These are phyloP conservation scores for Umbelopsis sp. DNA, from an alignment of 371 early-diverging fungal genomes.

Conservation along the genomic window DNA sequence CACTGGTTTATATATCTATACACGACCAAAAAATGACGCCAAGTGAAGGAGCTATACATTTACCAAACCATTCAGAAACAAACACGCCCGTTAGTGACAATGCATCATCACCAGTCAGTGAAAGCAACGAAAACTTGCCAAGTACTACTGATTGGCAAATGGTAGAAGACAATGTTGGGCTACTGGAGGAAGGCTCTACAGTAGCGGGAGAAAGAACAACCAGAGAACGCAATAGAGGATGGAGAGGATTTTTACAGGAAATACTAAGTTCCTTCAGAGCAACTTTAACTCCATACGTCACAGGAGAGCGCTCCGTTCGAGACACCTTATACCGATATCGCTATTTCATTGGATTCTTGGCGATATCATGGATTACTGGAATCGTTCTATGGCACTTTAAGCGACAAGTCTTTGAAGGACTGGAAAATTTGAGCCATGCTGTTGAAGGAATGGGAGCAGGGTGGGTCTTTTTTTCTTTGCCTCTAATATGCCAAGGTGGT, in stretches of 20 bases:
- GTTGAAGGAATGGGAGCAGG: constrained; percentile 39
- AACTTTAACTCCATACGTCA: constrained; percentile 1
- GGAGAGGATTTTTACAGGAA: background rate
- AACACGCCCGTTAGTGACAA: background rate
- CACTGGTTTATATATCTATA: background rate
- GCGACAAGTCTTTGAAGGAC: constrained; percentile 32
- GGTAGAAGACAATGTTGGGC: constrained; percentile 3
- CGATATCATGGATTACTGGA: constrained; percentile 24
- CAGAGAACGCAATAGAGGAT: background rate
- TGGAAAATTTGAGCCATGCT: constrained; percentile 39
- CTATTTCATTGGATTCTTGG: constrained; percentile 20
- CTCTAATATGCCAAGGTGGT: background rate
- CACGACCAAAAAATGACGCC: background rate
- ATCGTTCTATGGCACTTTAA: constrained; percentile 35
- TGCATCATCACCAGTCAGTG: background rate
- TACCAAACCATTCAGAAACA: background rate
- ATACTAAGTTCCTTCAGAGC: background rate
- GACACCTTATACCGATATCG: constrained; percentile 22
- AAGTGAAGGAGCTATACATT: constrained; percentile 16
- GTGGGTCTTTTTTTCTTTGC: constrained; percentile 20
- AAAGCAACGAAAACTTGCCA: constrained; percentile 8
- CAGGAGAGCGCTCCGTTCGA: background rate
- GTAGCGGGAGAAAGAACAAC: background rate
- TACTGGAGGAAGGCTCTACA: background rate
- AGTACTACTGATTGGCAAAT: constrained; percentile 9